Evolutionary conservation across 345 rosid species (phyloP).

Genomic region (Euphorbia lathyris): DNA sequence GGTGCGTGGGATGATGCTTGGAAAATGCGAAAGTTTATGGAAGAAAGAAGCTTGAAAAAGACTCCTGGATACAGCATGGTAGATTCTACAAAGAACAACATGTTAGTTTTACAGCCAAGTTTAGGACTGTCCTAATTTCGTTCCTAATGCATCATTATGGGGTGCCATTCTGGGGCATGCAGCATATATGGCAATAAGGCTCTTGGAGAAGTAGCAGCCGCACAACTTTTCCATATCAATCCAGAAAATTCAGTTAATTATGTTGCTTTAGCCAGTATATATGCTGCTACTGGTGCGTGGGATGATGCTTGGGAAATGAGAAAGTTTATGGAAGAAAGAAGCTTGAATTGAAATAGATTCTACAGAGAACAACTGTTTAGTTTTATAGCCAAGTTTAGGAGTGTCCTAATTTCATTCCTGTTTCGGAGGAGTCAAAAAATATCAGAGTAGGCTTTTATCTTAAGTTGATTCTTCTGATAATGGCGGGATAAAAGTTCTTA

Average conservation of each 20-base stretch:
- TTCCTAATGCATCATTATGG: constrained; percentile 24
- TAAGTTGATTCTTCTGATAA: neutral
- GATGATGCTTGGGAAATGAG: constrained; percentile 17
- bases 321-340: constrained; percentile 32
- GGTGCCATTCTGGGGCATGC: constrained; percentile 31
- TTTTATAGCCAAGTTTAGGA: constrained; percentile 19
- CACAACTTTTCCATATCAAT: constrained; percentile 16
- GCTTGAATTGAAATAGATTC: constrained; percentile 46
- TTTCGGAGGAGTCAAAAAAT: neutral
- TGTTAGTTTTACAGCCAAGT: constrained; percentile 23
- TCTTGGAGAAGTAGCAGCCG: constrained; percentile 23
- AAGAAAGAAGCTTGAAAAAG: constrained; percentile 46
- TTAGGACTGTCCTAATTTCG: too few relatives aligned
- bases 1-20: constrained; percentile 24
- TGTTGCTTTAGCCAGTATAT: constrained; percentile 17
- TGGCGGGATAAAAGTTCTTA: constrained; percentile 1
- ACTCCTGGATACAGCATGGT: constrained; percentile 58
- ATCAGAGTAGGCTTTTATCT: neutral
- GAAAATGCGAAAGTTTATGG: constrained; percentile 21
- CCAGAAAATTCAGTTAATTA: constrained; percentile 24
- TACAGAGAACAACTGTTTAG: constrained; percentile 21
- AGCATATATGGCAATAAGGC: constrained; percentile 17
- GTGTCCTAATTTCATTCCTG: neutral
- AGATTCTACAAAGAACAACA: constrained; percentile 26
- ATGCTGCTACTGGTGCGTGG: constrained; percentile 30